A percentile compares a stretch with the other conserved stretches of the same genome.
Conservation (phyloP, 306 rosid species). For the Cucurbita moschata region DNA sequence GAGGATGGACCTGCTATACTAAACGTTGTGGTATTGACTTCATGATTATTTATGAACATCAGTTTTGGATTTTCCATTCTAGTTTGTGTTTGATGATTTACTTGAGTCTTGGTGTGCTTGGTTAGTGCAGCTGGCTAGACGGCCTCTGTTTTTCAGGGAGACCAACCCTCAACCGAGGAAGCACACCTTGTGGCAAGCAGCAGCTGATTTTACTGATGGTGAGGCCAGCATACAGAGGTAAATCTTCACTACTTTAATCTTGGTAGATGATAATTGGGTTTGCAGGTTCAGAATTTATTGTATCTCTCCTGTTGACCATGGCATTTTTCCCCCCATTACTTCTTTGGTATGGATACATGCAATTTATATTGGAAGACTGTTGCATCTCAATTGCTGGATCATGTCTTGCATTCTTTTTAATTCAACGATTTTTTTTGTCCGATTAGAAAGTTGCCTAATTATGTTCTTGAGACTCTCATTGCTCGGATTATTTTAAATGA, state of each 20-base stretch:
- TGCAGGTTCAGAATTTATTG: not conserved
- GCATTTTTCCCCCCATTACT: not conserved
- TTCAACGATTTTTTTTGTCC: not conserved
- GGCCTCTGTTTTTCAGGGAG: slow-evolving; percentile 81
- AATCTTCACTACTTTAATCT: not conserved
- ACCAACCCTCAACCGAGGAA: slow-evolving; percentile 88
- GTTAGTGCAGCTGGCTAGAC: slow-evolving; percentile 56
- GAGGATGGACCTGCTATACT: slow-evolving; percentile 48
- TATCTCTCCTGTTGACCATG: not conserved
- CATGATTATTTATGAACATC: not conserved
- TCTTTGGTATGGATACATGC: not conserved
- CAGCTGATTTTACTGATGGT: slow-evolving; percentile 72
- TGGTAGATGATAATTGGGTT: not conserved
- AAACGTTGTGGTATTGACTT: slow-evolving; percentile 48
- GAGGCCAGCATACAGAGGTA: slow-evolving; percentile 65
- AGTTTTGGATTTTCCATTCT: not conserved
- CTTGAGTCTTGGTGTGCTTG: not conserved
- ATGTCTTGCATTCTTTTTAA: not conserved
- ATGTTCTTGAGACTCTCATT: not conserved
- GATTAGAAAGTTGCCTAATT: not conserved
- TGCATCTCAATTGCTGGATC: not conserved
- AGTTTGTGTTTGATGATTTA: not conserved
- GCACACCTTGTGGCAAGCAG: slow-evolving; percentile 81
- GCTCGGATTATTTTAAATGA: not conserved
- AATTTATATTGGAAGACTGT: not conserved